These are phyloP conservation scores for Mycena kentingensis DNA, from an alignment of 768 basidiomycete species.

Conservation along the genomic window DNA sequence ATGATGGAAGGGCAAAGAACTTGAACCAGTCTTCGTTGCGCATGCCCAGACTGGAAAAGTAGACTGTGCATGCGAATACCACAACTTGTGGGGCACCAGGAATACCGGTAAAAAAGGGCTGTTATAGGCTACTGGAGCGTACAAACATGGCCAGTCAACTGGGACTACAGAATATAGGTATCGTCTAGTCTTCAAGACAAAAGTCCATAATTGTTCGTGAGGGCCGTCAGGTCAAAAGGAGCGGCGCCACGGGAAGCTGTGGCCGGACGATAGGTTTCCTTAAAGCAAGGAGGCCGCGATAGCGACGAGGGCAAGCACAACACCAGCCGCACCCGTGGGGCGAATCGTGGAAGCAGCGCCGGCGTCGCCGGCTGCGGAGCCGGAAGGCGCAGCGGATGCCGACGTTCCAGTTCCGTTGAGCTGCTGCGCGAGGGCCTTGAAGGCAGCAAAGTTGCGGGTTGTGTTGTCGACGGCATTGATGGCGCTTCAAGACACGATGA, in stretches of 20 bases:
- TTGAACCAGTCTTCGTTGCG: no score
- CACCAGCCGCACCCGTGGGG: slow-evolving; percentile 33
- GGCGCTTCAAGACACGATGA: no score
- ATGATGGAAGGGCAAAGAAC: no score
- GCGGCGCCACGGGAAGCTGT: slow-evolving; percentile 6
- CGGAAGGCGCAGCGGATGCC: slow-evolving; percentile 29
- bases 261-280: no score
- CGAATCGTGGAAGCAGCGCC: slow-evolving; percentile 37
- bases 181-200: slow-evolving; percentile 27
- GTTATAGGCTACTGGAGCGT: slow-evolving; percentile 29
- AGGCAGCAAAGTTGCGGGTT: slow-evolving; percentile 54
- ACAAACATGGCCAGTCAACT: not conserved
- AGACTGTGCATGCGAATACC: no score
- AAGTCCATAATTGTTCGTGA: slow-evolving; percentile 7
- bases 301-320: slow-evolving; percentile 32
- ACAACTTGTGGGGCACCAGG: no score
- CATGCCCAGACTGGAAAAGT: no score
- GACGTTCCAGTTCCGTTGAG: slow-evolving; percentile 53
- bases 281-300: slow-evolving; percentile 39
- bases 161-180: not conserved
- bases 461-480: slow-evolving; percentile 58
- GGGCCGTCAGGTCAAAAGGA: slow-evolving; percentile 27
- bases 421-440: slow-evolving; percentile 54
- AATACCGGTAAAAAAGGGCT: no score
- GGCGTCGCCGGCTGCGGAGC: slow-evolving; percentile 24